Conservation (phyloP, 2,329 filamentous ascomycete genomes). For the Apiospora kogelbergensis region DNA sequence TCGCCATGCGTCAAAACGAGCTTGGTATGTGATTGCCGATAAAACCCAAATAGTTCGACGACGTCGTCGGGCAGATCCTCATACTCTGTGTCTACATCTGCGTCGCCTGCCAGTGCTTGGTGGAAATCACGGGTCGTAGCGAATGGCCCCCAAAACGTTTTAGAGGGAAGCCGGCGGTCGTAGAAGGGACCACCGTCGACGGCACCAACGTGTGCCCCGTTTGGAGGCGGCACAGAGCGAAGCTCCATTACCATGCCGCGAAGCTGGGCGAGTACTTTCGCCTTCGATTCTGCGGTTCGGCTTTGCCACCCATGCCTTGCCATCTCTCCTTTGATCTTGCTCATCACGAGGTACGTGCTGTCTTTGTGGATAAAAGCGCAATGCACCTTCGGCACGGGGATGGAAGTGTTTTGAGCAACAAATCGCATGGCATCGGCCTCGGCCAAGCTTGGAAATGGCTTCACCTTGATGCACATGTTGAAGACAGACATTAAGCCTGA, state of each 20-base stretch:
- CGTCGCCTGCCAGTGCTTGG: constrained; percentile 26
- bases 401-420: constrained; percentile 38
- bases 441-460: constrained; percentile 21
- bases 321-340: constrained; percentile 26
- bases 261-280: constrained; percentile 22
- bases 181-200: constrained; percentile 21
- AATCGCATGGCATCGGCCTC: constrained; percentile 41
- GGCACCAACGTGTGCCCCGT: constrained; percentile 19
- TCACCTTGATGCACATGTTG: constrained; percentile 16
- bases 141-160: constrained; percentile 32
- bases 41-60: constrained; percentile 23
- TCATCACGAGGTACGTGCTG: constrained; percentile 47
- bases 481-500: background rate
- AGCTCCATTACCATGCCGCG: constrained; percentile 23
- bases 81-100: constrained; percentile 19
- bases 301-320: background rate
- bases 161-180: constrained; percentile 17
- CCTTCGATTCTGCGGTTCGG: constrained; percentile 13
- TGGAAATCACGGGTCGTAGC: constrained; percentile 32
- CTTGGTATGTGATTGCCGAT: constrained; percentile 16
- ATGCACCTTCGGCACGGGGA: constrained; percentile 46
- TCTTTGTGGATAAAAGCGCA: constrained; percentile 41
- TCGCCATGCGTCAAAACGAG: constrained; percentile 25
- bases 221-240: constrained; percentile 21
- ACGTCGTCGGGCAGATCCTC: constrained; percentile 21